These are phyloP conservation scores for Fusarium torreyae DNA, from an alignment of 2,329 filamentous ascomycete species.

Conservation along the genomic window DNA sequence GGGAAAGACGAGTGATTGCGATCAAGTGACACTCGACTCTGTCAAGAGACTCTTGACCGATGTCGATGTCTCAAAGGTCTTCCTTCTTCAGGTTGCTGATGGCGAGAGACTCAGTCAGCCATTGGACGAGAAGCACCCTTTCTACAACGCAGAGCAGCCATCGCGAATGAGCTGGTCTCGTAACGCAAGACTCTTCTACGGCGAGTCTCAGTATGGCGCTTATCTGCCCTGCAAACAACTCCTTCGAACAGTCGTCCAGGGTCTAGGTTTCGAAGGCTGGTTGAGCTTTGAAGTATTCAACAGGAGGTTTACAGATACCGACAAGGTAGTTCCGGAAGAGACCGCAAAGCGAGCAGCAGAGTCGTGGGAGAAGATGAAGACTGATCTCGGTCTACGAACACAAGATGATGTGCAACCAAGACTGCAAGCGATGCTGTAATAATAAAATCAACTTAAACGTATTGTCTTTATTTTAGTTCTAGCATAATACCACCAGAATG, in stretches of 20 bases:
- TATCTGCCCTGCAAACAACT: conserved; percentile 78
- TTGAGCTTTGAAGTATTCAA: conserved; percentile 80
- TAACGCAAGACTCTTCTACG: conserved; percentile 74
- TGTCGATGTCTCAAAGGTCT: conserved; percentile 76
- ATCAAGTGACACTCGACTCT: conserved; percentile 68
- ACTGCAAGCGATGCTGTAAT: conserved; percentile 55
- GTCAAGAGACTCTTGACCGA: conserved; percentile 67
- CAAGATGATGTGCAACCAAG: conserved; percentile 46
- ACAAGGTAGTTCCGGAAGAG: conserved; percentile 75
- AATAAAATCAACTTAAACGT: no score
- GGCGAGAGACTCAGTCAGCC: conserved; percentile 74
- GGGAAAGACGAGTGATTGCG: conserved; percentile 69
- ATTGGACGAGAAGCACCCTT: conserved; percentile 65
- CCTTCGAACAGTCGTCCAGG: conserved; percentile 72
- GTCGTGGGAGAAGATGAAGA: conserved; percentile 64
- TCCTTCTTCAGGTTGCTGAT: conserved; percentile 84
- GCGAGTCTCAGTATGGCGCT: conserved; percentile 72
- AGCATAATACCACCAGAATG: conserved; percentile 24
- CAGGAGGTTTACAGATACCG: conserved; percentile 48
- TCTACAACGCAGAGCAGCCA: conserved; percentile 55
- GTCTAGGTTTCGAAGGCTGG: conserved; percentile 77
- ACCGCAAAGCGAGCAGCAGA: conserved; percentile 71
- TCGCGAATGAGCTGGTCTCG: conserved; percentile 82
- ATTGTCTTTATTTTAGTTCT: not conserved
- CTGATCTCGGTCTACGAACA: conserved; percentile 54